Conservation (phyloP, 1,139 yeast species). For the Kodamaea ohmeri region DNA sequence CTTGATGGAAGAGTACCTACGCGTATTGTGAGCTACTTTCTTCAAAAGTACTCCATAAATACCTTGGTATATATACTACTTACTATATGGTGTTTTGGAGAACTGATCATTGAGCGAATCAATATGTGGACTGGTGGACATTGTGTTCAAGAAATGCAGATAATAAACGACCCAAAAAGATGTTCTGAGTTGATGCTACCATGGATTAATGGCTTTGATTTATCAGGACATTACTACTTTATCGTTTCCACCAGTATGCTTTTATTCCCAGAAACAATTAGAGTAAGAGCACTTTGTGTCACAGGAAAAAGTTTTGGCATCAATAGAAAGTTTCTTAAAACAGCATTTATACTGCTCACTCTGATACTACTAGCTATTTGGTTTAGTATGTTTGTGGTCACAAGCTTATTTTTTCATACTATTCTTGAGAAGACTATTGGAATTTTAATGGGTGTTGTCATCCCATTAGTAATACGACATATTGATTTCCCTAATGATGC, state of each 20-base stretch:
- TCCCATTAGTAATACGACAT: not conserved
- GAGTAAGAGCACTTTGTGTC: slow-evolving; percentile 1
- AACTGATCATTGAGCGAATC: slow-evolving; percentile 43
- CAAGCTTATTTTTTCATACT: slow-evolving; percentile 65
- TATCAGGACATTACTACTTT: slow-evolving; percentile 63
- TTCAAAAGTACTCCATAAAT: slow-evolving; percentile 17
- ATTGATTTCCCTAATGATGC: not conserved
- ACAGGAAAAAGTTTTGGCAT: not conserved
- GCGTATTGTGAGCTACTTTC: slow-evolving; percentile 6
- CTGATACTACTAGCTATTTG: slow-evolving; percentile 30
- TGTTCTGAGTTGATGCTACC: slow-evolving; percentile 6
- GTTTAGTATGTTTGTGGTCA: slow-evolving; percentile 47
- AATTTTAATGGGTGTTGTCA: slow-evolving; percentile 40
- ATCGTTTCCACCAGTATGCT: slow-evolving; percentile 48
- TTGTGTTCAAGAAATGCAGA: slow-evolving; percentile 22
- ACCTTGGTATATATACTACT: slow-evolving; percentile 19
- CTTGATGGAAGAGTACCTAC: slow-evolving; percentile 11
- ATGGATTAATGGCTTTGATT: slow-evolving; percentile 61
- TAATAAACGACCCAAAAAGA: not conserved
- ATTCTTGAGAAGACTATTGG: slow-evolving; percentile 55
- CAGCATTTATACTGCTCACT: slow-evolving; percentile 11
- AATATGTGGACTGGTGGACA: slow-evolving; percentile 41
- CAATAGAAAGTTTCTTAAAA: not conserved
- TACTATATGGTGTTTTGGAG: slow-evolving; percentile 48
- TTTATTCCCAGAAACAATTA: slow-evolving; percentile 34